phyloP scores from a whole-genome alignment of 768 basidiomycete species.

The Naganishia vishniacii region DNA sequence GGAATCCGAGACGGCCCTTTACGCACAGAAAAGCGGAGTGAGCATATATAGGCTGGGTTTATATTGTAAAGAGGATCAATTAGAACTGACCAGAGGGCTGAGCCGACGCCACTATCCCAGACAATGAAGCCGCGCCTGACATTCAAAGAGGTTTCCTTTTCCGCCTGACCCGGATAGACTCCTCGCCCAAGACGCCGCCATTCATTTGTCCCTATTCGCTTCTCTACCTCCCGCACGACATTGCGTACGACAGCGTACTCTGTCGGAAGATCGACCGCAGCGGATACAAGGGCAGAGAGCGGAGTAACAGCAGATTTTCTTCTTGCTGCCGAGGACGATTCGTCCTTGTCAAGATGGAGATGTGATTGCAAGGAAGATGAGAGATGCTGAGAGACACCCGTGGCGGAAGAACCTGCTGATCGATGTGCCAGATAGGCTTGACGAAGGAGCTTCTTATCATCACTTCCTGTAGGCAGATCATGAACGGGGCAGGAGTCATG shows the following conservation, averaged over 20 bases:
- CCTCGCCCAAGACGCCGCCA: constrained; percentile 25
- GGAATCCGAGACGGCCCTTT: constrained; percentile 19
- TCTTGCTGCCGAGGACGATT: constrained; percentile 4
- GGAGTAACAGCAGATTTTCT: constrained; percentile 28
- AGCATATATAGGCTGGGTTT: too few species aligned
- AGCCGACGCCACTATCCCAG: constrained; percentile 40
- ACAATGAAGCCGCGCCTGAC: constrained; percentile 26
- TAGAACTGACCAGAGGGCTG: constrained; percentile 40
- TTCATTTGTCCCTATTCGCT: constrained; percentile 36
- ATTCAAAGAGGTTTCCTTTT: background rate
- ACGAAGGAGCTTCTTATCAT: constrained; percentile 30
- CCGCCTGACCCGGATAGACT: background rate
- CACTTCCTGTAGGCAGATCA: constrained; percentile 17
- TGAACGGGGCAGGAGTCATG: background rate
- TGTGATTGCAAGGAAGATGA: constrained; percentile 20
- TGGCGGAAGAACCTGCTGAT: background rate
- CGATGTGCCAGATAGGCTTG: constrained; percentile 32
- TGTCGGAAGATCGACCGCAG: constrained; percentile 40
- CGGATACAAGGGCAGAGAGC: constrained; percentile 35
- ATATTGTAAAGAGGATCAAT: too few species aligned
- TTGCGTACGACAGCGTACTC: constrained; percentile 45
- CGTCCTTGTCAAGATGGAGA: constrained; percentile 10
- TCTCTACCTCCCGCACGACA: constrained; percentile 37
- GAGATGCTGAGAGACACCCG: background rate
- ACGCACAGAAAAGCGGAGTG: background rate